Base-by-base conservation (phyloP, 352 stramenopile species). In the Pythium catenulatum region DNA sequence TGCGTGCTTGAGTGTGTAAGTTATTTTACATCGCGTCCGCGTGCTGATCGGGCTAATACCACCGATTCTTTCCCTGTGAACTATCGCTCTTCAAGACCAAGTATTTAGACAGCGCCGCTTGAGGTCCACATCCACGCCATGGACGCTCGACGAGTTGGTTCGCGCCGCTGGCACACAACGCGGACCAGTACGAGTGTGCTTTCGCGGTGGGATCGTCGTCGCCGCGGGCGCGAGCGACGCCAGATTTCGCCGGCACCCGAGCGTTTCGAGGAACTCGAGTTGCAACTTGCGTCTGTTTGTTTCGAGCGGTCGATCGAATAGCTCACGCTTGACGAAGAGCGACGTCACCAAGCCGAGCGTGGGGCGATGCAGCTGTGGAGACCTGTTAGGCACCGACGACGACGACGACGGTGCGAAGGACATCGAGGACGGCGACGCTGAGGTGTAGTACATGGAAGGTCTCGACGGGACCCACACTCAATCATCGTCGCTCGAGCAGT, bases 301-400 rank as follows among this genome's bases (percentile, higher is more conserved):
- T 48, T 91, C 45, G 87, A 88, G 50, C 34, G 82, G 9, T 80
- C 83, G 23, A 86, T 90, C 32, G 79, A 86, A 68, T 79, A 90
- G 45, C 83, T 88, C 25, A 72, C 69, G 50, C 87, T 90, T 83
- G 83, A 90, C 8, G 87, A 87, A 30, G 65, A 80, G 36, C 13
- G n/a, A 90, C 7, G 1, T 88, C 14, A 59, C 90, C 17, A 79
- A 58, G 0, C 61, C 50, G 1, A 34, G 48, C 17, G 52, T 72
- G 1, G 73, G 83, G 39, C 15, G 59, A 2, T 48, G 79, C 78
- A 77, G 72, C 87, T 23, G 76, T 96, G 72, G 70, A 94, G 43
- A 72, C 32, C 21, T 97, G 93, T 92, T 95, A 93, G 46, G 83
- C 93, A 17, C 92, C 97, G 43, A 94, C 94, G 37, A 96, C 96